Evolutionary conservation across 2,329 filamentous ascomycete genomes (phyloP), one percentile per base, ranked within the genome.

Genomic region (Aspergillus pseudoviridinutans): DNA sequence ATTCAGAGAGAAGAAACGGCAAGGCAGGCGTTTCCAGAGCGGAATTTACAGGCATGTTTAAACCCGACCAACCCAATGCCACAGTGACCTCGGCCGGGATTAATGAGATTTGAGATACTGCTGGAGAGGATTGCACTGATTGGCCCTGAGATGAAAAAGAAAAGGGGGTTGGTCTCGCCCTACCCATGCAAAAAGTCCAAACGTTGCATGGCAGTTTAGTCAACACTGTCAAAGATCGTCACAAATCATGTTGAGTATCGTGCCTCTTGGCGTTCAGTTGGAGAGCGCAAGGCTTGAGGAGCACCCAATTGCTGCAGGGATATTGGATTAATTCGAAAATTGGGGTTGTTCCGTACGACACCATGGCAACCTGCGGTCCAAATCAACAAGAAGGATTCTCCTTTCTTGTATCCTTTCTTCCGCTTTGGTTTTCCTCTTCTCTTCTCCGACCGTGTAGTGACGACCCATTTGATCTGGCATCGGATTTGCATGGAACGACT

Each of bases 111-210:
- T 53, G 54, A 64, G 67, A 63, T 57, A 51, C 60, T 59, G 51
- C 61, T 51, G 49, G 20, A 22, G 51, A 66, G 61, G 60, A 66
- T 66, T 69, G 70, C 57, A 59, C 58, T 71, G 65, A 72, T 72
- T 71, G 69, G 69, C 57, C 54, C 49, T 25, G 28, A 49, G 24
- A 24, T 27, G 20, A 59, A 54, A 56, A 55, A 28, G 42, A 32
- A 53, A 61, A 56, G 58, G 51, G 57, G 60, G 57, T 42, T 51
- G 55, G 35, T 57, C 57, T 64, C 58, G 53, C 58, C 56, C 56
- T 61, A 60, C 49, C 57, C 62, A 63, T 69, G 66, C 63, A 64
- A 60, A 60, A 60, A 58, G 58, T 57, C 60, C 61, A 58, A 64
- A 68, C 59, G 54, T 53, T 57, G 68, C 53, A 67, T 66, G 63